These are phyloP conservation scores for Populus tremula DNA, from an alignment of 345 rosid species.

Conservation along the genomic window DNA sequence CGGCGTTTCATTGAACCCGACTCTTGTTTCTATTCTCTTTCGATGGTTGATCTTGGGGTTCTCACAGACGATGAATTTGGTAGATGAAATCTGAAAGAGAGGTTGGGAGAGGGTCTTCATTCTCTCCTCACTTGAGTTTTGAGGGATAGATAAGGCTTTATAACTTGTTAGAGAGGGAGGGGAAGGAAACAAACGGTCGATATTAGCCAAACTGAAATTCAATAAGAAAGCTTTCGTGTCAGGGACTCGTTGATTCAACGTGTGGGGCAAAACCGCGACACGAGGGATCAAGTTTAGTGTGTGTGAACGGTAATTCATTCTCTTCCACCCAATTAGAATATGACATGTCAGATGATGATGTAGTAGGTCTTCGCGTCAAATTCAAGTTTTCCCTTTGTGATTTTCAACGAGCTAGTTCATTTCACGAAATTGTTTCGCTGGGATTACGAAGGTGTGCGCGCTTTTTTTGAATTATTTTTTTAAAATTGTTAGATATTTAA, in stretches of 20 bases:
- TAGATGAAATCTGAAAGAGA: conserved; percentile 14
- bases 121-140: conserved; percentile 15
- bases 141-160: background rate
- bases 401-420: no score
- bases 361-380: no score
- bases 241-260: background rate
- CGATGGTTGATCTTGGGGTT: conserved; percentile 23
- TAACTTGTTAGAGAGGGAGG: background rate
- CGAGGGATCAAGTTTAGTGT: background rate
- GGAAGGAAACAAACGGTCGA: conserved; percentile 22
- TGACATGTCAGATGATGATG: no score
- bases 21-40: conserved; percentile 11
- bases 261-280: background rate
- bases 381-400: no score
- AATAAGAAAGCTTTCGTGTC: background rate
- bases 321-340: no score
- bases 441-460: no score
- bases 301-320: no score
- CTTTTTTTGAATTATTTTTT: no score
- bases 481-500: no score
- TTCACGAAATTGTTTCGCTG: no score
- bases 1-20: conserved; percentile 4
- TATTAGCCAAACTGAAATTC: conserved; percentile 5
- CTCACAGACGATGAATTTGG: conserved; percentile 25
- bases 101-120: conserved; percentile 30